Percentiles rank a stretch among this genome's conserved stretches.
Conservation (phyloP, 352 stramenopile genomes). For the Pythium periplocum region DNA sequence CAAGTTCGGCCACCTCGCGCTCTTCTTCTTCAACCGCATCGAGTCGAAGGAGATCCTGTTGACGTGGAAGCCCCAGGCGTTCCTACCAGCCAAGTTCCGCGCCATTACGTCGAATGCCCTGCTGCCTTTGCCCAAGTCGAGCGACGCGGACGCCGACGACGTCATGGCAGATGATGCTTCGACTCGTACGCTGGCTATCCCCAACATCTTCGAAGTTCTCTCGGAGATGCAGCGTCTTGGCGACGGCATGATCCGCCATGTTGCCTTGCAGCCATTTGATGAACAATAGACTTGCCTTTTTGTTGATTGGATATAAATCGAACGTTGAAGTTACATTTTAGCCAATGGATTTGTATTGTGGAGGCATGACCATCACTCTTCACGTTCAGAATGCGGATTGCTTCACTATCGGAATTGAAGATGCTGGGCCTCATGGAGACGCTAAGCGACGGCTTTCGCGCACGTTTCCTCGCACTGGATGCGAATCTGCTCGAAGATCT, state of each 20-base stretch:
- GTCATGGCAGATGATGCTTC: slow-evolving; percentile 19
- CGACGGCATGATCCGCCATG: slow-evolving; percentile 46
- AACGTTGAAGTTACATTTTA: slow-evolving; percentile 1
- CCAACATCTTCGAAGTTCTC: slow-evolving; percentile 75
- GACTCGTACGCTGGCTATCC: slow-evolving; percentile 40
- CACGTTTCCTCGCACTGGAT: slow-evolving; percentile 5
- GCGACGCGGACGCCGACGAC: slow-evolving; percentile 13
- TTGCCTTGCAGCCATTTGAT: slow-evolving; percentile 53
- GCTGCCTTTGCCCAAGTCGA: slow-evolving; percentile 37
- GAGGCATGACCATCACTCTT: slow-evolving; percentile 15
- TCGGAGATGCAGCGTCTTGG: slow-evolving; percentile 69
- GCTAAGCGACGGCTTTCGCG: slow-evolving; percentile 8
- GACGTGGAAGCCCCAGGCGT: slow-evolving; percentile 76
- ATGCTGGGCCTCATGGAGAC: slow-evolving; percentile 4
- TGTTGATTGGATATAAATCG: slow-evolving; percentile 13
- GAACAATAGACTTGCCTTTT: slow-evolving; percentile 14
- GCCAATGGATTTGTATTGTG: slow-evolving; percentile 1
- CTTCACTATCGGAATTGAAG: not conserved
- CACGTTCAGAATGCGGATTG: too few relatives aligned
- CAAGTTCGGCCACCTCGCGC: slow-evolving; percentile 58
- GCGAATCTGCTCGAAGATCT: not conserved
- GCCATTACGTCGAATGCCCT: slow-evolving; percentile 66
- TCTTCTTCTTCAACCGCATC: slow-evolving; percentile 78
- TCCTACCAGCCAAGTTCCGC: slow-evolving; percentile 75
- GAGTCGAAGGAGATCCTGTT: slow-evolving; percentile 61